These are phyloP conservation scores for Amanita muscaria DNA, from an alignment of 768 basidiomycete genomes.

Conservation along the genomic window DNA sequence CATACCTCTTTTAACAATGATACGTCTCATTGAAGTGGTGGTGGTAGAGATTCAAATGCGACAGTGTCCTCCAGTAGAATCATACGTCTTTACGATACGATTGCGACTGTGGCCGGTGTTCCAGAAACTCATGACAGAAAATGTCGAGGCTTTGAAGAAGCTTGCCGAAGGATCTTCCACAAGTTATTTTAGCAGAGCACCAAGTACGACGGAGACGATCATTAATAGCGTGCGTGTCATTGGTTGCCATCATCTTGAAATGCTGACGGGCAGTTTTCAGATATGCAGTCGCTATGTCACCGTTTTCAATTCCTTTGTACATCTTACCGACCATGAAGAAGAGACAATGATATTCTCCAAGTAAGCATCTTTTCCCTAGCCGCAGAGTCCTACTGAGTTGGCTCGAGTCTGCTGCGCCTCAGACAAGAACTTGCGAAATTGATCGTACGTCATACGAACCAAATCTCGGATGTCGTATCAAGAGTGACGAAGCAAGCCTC, in stretches of 20 bases:
- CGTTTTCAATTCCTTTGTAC: slow-evolving; percentile 77
- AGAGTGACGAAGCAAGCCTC: slow-evolving; percentile 62
- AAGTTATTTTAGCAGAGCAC: slow-evolving; percentile 55
- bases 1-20: slow-evolving; percentile 80
- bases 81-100: slow-evolving; percentile 71
- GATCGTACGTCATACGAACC: slow-evolving; percentile 62
- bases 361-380: slow-evolving; percentile 34
- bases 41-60: slow-evolving; percentile 69
- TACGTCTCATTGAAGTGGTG: slow-evolving; percentile 80
- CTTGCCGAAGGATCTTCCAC: slow-evolving; percentile 63
- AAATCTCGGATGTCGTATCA: slow-evolving; percentile 48
- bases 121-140: slow-evolving; percentile 79
- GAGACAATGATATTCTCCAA: slow-evolving; percentile 97
- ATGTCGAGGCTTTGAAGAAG: slow-evolving; percentile 76
- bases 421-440: slow-evolving; percentile 78
- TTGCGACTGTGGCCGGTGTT: slow-evolving; percentile 92
- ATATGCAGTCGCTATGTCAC: slow-evolving; percentile 71
- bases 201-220: slow-evolving; percentile 56
- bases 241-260: neutral
- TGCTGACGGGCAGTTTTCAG: slow-evolving; percentile 22
- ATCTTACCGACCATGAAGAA: slow-evolving; percentile 73
- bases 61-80: slow-evolving; percentile 71
- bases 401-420: slow-evolving; percentile 65
- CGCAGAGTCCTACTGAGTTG: neutral
- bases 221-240: slow-evolving; percentile 47